Evolutionary conservation across 257 asterid species (phyloP).

Genomic region (Thymus mandschuricus): DNA sequence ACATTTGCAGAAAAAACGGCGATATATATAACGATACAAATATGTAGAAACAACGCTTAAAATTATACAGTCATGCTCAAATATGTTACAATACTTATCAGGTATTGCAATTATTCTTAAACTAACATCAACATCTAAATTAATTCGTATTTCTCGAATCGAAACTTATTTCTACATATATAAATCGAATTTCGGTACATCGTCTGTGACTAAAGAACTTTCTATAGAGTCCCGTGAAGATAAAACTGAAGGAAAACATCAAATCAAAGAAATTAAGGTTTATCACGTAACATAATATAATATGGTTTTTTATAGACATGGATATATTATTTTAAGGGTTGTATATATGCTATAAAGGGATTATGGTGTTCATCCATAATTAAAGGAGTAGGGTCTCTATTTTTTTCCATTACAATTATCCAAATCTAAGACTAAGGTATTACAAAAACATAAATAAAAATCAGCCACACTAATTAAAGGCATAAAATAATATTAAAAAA

Average conservation of each 20-base stretch:
- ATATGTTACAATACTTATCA: too few species aligned
- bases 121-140: too few species aligned
- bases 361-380: constrained; percentile 29
- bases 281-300: constrained; percentile 1
- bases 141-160: too few species aligned
- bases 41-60: too few species aligned
- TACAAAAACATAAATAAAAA: too few species aligned
- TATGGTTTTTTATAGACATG: background rate
- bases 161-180: too few species aligned
- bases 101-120: too few species aligned
- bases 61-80: too few species aligned
- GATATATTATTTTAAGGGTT: background rate
- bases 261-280: constrained; percentile 1
- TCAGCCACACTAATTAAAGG: constrained; percentile 19
- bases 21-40: too few species aligned
- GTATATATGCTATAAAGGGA: background rate
- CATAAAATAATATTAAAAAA: background rate
- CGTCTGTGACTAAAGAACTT: too few species aligned
- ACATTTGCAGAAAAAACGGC: too few species aligned
- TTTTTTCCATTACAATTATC: constrained; percentile 25
- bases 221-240: constrained; percentile 9
- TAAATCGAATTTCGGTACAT: too few species aligned
- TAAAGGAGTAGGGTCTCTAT: constrained; percentile 31
- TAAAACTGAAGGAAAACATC: constrained; percentile 17
- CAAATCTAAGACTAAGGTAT: constrained; percentile 27